phyloP scores from a whole-genome alignment of 2,329 filamentous ascomycete species.

The Paracorniculantispora psalliotae region DNA sequence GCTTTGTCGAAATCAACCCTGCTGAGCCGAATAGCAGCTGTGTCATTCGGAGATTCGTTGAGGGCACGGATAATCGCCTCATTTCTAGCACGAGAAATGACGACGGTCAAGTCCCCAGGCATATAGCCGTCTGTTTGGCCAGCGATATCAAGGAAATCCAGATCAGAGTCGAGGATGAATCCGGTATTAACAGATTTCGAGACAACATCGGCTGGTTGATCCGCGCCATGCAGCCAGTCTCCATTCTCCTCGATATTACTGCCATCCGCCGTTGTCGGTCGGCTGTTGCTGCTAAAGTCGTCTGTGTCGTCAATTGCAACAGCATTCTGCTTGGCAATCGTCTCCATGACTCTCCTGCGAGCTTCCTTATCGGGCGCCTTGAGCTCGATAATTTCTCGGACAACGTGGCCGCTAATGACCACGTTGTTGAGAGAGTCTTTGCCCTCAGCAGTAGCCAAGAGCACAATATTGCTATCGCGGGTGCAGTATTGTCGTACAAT shows the following conservation, averaged over 20 bases:
- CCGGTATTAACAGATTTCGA: slow-evolving; percentile 43
- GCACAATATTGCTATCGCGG: slow-evolving; percentile 71
- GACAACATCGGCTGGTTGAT: slow-evolving; percentile 44
- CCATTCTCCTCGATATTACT: slow-evolving; percentile 50
- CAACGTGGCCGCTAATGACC: slow-evolving; percentile 84
- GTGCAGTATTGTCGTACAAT: slow-evolving; percentile 81
- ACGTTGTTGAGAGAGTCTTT: slow-evolving; percentile 92
- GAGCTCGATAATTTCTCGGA: slow-evolving; percentile 82
- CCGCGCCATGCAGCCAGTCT: slow-evolving; percentile 73
- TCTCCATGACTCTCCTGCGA: slow-evolving; percentile 75
- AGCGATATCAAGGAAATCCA: slow-evolving; percentile 90
- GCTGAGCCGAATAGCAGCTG: slow-evolving; percentile 57
- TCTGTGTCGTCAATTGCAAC: slow-evolving; percentile 33
- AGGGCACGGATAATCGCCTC: slow-evolving; percentile 88
- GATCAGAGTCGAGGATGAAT: slow-evolving; percentile 67
- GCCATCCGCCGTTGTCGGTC: slow-evolving; percentile 53
- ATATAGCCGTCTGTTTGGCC: slow-evolving; percentile 96
- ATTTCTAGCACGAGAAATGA: slow-evolving; percentile 82
- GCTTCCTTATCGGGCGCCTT: slow-evolving; percentile 93
- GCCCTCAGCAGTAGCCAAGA: slow-evolving; percentile 85
- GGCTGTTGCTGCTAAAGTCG: slow-evolving; percentile 42
- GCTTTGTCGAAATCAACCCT: slow-evolving; percentile 77
- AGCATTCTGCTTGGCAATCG: slow-evolving; percentile 59
- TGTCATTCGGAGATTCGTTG: slow-evolving; percentile 41
- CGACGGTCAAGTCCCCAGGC: slow-evolving; percentile 84